Base-by-base conservation (phyloP, 352 stramenopile genomes). In the Elongisporangium prolatum region DNA sequence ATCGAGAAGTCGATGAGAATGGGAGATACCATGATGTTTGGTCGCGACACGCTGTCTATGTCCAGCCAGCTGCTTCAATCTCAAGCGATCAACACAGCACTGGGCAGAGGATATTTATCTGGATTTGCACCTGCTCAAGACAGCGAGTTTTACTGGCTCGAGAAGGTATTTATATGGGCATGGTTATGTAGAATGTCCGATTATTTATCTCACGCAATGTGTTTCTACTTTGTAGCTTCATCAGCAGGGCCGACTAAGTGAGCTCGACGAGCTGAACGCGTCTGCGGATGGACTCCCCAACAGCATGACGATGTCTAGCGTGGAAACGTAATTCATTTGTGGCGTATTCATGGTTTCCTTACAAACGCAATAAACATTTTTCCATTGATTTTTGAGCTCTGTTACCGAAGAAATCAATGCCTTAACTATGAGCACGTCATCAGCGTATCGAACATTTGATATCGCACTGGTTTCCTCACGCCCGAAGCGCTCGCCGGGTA, bases 121-220 rank as follows among this genome's bases (percentile, higher is more conserved):
- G 69, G 65, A 6, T 78, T 79, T 58, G 71, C 86, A 61, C 68
- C 75, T 9, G 18, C 61, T 9, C 82, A 92, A 61, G 80, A 91
- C 53, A 95, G 87, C 50, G 80, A 95, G 63, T 95, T 93, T 47
- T 95, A 95, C 59, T 95, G 86, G 86, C 67, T 95, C 28, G 82
- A 95, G 57, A 95, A 93, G 80, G 85, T 95, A 57, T 9, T 62
- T 38, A 13, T 7, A 22, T 47, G n/a, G 16, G 10, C 52, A 9
- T 59, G 21, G 13, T 2, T 51, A 55, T 24, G 16, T 11, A 52
- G 20, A 2, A 17, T 18, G n/a, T 2, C 10, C 47, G n/a, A 54
- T n/a, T 21, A 25, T 47, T 24, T 49, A n/a, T 63, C 37, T 70
- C 16, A 16, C 21, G 20, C 49, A 40, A 24, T 56, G 22, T 66